Base-by-base conservation (phyloP, 345 rosid genomes). In the Citrus unshiu region DNA sequence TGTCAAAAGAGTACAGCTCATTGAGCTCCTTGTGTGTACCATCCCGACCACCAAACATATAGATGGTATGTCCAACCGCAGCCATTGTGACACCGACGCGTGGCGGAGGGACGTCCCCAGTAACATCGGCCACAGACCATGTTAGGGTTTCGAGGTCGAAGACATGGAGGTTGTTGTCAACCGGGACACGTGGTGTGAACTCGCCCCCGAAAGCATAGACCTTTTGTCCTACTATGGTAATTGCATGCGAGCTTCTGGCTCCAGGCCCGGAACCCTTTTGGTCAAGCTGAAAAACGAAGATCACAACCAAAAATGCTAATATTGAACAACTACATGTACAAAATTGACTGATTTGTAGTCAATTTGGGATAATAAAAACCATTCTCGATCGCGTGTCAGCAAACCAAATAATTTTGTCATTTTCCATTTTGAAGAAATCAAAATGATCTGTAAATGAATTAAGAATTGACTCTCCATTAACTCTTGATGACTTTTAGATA, bases 51-150 rank as follows among this genome's bases (percentile, higher is more conserved):
- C 98, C 98, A 74, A 95, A 93, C 34, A 95, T 87, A 54, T 89
- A 91, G 73, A 91, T 87, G 76, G 84, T 87, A 27, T 71, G 25
- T 7, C 90, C 93, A 0, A 92, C 89, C 0, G 93, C 80, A 24
- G 95, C 93, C 97, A 93, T 93, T 7, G 90, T 86, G 82, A 95
- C 98, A 0, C 99, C 99, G 0, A 95, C 97, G 4, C 98, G 93
- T 6, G 95, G 97, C 22, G 98, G 99, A 19, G 98, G 98, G 63
- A 88, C 68, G 6, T 92, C 90, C 1, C 93, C 98, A 7, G 93
- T 85, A 70, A 82, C 89, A 16, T 82, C 81, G 0, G 88, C 90
- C 66, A 90, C 73, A 0, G 95, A 88, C 98, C 97, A 93, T 19
- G 94, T 83, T 58, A 68, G 71, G 75, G 85, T 82, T 72, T 81